phyloP scores from a whole-genome alignment of 2,329 filamentous ascomycete species.

The Fusarium irregulare region DNA sequence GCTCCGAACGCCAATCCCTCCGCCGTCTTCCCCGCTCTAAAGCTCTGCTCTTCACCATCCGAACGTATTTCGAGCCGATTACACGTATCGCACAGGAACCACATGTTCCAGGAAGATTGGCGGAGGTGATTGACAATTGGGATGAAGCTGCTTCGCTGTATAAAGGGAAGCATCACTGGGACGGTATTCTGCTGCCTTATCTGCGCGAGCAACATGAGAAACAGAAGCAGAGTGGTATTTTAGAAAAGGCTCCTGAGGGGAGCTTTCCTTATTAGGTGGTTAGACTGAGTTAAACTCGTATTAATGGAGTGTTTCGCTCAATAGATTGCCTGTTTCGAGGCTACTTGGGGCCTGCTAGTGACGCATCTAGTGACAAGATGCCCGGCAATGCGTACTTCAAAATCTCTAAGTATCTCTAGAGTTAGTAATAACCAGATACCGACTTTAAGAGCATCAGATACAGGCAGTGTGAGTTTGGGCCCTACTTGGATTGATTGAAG shows the following conservation, averaged over 20 bases:
- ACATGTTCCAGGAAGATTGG: slow-evolving; percentile 25
- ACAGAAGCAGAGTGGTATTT: slow-evolving; percentile 9
- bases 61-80: slow-evolving; percentile 35
- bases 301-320: too few relatives aligned
- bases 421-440: too few relatives aligned
- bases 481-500: too few relatives aligned
- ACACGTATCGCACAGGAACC: slow-evolving; percentile 26
- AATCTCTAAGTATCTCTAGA: too few relatives aligned
- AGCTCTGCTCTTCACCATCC: slow-evolving; percentile 26
- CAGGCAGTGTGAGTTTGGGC: too few relatives aligned
- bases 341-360: too few relatives aligned
- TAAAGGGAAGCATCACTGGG: slow-evolving; percentile 37
- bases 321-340: too few relatives aligned
- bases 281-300: too few relatives aligned
- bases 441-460: too few relatives aligned
- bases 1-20: slow-evolving; percentile 35
- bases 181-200: slow-evolving; percentile 25
- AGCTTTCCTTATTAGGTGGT: slow-evolving; percentile 10
- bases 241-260: slow-evolving; percentile 21
- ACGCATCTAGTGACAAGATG: too few relatives aligned
- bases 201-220: slow-evolving; percentile 21
- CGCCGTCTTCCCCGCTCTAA: slow-evolving; percentile 31
- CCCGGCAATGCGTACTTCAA: too few relatives aligned
- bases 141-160: slow-evolving; percentile 26
- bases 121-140: slow-evolving; percentile 33